Conservation (phyloP, 106 monocot genomes). For the Dendrobium nobile region DNA sequence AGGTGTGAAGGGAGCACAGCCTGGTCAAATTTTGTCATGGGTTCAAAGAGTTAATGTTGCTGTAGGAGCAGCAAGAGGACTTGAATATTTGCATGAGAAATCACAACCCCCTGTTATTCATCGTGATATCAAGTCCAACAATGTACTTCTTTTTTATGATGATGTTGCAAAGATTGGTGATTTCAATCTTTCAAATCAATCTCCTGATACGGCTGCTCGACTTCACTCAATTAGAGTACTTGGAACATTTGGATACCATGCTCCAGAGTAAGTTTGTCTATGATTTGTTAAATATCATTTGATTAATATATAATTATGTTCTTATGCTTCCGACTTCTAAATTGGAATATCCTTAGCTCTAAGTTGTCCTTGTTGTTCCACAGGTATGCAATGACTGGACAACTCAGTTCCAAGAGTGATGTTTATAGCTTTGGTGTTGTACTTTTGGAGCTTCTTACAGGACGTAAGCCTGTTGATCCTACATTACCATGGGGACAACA, state of each 20-base stretch:
- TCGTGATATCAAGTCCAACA: conserved; percentile 34
- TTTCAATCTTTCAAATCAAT: conserved; percentile 36
- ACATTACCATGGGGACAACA: conserved; percentile 36
- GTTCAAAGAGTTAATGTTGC: conserved; percentile 32
- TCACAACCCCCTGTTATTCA: conserved; percentile 29
- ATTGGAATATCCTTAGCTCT: not conserved
- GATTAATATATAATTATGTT: not conserved
- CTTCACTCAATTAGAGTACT: conserved; percentile 37
- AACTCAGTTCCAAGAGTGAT: conserved; percentile 42
- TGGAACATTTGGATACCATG: conserved; percentile 38
- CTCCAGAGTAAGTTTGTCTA: conserved; percentile 24
- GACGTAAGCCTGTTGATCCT: conserved; percentile 47
- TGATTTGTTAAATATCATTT: not conserved
- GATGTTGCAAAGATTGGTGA: conserved; percentile 36
- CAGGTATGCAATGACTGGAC: conserved; percentile 42
- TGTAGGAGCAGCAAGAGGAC: conserved; percentile 31
- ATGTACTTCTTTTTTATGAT: conserved; percentile 28
- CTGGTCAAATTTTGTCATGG: conserved; percentile 35
- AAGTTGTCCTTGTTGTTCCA: not conserved
- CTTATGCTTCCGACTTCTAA: not conserved
- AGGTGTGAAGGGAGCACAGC: conserved; percentile 36
- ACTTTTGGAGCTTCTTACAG: conserved; percentile 44
- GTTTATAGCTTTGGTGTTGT: conserved; percentile 51
- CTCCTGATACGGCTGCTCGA: conserved; percentile 31
- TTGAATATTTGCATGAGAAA: conserved; percentile 34